phyloP scores from a whole-genome alignment of 2,329 filamentous ascomycete species.

The Triangularia verruculosa region DNA sequence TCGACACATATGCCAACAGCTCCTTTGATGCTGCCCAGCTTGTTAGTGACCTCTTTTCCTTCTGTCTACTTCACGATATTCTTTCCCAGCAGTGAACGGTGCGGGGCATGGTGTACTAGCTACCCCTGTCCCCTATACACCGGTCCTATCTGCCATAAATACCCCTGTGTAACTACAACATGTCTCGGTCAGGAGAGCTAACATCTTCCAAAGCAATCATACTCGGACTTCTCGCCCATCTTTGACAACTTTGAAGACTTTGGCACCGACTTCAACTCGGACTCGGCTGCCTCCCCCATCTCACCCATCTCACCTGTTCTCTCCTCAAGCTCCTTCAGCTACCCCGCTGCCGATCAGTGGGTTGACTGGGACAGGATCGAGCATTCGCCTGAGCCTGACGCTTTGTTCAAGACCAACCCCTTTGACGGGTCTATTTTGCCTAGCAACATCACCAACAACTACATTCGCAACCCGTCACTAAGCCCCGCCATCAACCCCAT shows the following conservation, averaged over 20 bases:
- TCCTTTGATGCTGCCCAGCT: conserved; percentile 21
- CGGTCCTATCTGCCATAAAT: not conserved
- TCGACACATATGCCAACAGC: conserved; percentile 22
- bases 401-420: conserved; percentile 34
- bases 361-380: conserved; percentile 33
- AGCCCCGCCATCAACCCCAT: conserved; percentile 37
- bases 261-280: conserved; percentile 34
- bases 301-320: conserved; percentile 33
- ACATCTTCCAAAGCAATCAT: conserved; percentile 18
- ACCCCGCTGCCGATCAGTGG: conserved; percentile 31
- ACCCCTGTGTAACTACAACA: conserved; percentile 6
- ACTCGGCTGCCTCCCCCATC: conserved; percentile 36
- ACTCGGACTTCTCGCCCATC: conserved; percentile 28
- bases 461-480: conserved; percentile 25
- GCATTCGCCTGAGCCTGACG: conserved; percentile 30
- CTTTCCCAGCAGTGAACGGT: not conserved
- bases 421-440: conserved; percentile 31
- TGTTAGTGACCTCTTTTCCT: conserved; percentile 20
- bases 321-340: conserved; percentile 32
- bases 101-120: conserved; percentile 7
- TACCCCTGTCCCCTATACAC: not conserved
- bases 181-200: conserved; percentile 10
- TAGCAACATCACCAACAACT: conserved; percentile 15
- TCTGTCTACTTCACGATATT: not conserved
- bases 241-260: conserved; percentile 34